Conservation (phyloP, 176 grass and related monocot species). For the Aegilops tauschii region DNA sequence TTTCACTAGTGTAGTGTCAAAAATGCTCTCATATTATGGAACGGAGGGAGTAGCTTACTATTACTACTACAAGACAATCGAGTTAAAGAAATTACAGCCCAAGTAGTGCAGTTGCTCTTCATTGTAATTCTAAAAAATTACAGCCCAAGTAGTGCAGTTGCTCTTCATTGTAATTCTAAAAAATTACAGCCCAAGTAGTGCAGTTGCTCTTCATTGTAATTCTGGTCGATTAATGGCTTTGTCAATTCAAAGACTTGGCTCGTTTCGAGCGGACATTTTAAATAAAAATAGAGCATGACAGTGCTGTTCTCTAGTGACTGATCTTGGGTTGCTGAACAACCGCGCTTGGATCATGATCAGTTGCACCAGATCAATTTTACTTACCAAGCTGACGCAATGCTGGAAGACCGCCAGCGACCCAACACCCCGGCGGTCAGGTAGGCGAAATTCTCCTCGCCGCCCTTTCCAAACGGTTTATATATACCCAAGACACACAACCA, state of each 20-base stretch:
- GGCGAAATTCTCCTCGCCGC: slow-evolving; percentile 35
- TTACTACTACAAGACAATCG: background rate
- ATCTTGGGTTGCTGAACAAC: slow-evolving; percentile 32
- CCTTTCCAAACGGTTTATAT: slow-evolving; percentile 54
- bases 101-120: too few relatives aligned
- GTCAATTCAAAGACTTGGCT: too few relatives aligned
- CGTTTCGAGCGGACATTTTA: too few relatives aligned
- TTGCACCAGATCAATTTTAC: slow-evolving; percentile 33
- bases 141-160: too few relatives aligned
- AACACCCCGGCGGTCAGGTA: slow-evolving; percentile 38
- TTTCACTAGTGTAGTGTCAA: too few relatives aligned
- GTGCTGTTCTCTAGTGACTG: background rate
- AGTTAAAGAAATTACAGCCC: background rate
- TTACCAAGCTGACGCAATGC: slow-evolving; percentile 41
- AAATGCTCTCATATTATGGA: too few relatives aligned
- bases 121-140: background rate
- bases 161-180: too few relatives aligned
- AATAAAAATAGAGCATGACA: background rate
- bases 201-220: background rate
- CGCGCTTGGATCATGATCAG: slow-evolving; percentile 49
- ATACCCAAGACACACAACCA: slow-evolving; percentile 29
- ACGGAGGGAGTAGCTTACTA: too few relatives aligned
- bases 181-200: background rate
- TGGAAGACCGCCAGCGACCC: slow-evolving; percentile 43
- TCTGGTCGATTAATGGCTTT: too few relatives aligned